phyloP scores from a whole-genome alignment of 306 rosid species.

The Malus domestica region DNA sequence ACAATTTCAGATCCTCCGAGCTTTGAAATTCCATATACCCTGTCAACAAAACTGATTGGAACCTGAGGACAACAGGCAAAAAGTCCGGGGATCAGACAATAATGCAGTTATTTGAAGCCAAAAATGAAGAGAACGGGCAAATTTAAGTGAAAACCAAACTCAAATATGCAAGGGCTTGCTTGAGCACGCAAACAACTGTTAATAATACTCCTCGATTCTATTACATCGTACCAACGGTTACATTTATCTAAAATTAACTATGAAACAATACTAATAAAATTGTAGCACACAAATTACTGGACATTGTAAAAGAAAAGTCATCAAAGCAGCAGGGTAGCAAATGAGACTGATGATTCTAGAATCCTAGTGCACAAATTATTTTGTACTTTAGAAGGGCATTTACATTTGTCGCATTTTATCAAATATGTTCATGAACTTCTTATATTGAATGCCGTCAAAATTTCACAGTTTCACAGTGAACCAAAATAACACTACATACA shows the following conservation, averaged over 20 bases:
- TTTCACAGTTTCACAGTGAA: background rate
- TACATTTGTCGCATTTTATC: too few relatives aligned
- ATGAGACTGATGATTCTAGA: background rate
- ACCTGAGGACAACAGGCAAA: conserved; percentile 47
- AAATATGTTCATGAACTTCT: too few relatives aligned
- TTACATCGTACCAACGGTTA: too few relatives aligned
- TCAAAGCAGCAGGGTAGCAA: background rate
- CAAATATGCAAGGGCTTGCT: background rate
- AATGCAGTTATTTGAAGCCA: background rate
- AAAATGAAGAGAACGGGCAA: background rate
- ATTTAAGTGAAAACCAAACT: background rate
- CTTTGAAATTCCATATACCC: conserved; percentile 91
- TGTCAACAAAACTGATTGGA: conserved; percentile 92
- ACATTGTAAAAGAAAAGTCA: too few relatives aligned
- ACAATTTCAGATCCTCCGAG: conserved; percentile 98
- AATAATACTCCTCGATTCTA: too few relatives aligned
- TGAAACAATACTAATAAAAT: too few relatives aligned
- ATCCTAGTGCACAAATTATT: too few relatives aligned
- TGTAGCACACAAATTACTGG: too few relatives aligned
- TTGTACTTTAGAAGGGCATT: too few relatives aligned
- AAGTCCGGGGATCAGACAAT: background rate
- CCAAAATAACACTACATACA: background rate
- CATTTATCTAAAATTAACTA: too few relatives aligned
- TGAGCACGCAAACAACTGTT: background rate
- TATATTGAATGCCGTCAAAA: background rate